Evolutionary conservation across 176 grass and related monocot genomes (phyloP).

Genomic region (Luzula sylvatica): DNA sequence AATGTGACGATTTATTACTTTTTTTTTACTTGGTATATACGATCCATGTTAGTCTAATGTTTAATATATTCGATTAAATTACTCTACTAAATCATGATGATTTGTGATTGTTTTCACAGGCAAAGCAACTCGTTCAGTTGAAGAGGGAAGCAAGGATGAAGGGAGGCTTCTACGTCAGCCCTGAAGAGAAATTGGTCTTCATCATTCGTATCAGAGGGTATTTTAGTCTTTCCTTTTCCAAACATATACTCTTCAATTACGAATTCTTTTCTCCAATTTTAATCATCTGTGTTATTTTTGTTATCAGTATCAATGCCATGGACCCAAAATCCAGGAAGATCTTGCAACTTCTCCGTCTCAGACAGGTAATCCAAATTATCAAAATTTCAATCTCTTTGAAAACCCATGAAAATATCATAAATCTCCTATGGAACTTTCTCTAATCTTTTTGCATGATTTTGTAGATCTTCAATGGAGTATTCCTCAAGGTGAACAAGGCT

Average conservation of each 20-base stretch:
- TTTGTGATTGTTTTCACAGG: constrained; percentile 20
- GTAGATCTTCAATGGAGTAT: constrained; percentile 88
- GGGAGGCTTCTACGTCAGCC: constrained; percentile 90
- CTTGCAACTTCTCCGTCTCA: constrained; percentile 74
- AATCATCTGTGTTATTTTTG: constrained; percentile 9
- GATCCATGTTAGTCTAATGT: too few species aligned
- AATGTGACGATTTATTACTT: too few species aligned
- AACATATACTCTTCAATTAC: not conserved
- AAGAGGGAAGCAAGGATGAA: constrained; percentile 92
- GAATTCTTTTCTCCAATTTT: not conserved
- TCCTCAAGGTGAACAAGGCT: constrained; percentile 94
- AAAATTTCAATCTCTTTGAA: not conserved
- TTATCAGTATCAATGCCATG: constrained; percentile 85
- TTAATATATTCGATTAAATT: too few species aligned
- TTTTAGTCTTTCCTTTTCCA: not conserved
- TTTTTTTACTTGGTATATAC: too few species aligned
- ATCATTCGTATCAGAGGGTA: constrained; percentile 88
- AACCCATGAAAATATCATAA: not conserved
- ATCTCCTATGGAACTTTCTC: not conserved
- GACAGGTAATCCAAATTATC: constrained; percentile 39
- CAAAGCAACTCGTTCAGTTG: constrained; percentile 71
- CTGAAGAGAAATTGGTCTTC: constrained; percentile 79
- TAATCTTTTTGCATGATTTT: not conserved
- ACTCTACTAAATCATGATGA: too few species aligned
- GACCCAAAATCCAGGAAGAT: constrained; percentile 90